Evolutionary conservation across 176 grass and related monocot species (phyloP), one percentile per base, ranked within the genome.

Genomic region (Paspalum vaginatum): DNA sequence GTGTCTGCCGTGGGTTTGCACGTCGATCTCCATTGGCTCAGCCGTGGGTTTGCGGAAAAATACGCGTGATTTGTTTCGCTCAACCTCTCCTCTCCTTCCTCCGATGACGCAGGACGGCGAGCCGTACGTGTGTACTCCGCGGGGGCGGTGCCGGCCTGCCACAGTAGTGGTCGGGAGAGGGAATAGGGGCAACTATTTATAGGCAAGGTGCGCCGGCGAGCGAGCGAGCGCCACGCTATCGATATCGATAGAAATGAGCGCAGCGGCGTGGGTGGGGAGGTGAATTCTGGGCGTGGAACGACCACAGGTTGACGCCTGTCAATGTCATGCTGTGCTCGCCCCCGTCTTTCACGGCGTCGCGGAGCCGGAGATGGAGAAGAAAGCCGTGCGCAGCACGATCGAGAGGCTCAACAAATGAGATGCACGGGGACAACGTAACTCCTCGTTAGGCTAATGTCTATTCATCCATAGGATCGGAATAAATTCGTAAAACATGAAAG

Each of bases 151-250:
- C 68, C 68, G 68, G 68, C 68, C 46, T 45, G 68, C 14, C 68
- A 32, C 68, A 32, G 32, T 32, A 71, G 80, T 84, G 81, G 87
- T 62, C 24, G 38, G 61, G 76, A 80, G 86, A 65, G 42, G 86
- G 74, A 83, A 67, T 67, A 88, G 86, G 67, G 61, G 21, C 68
- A 32, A 16, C 11, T 61, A 75, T 75, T 80, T 84, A 75, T 75
- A 59, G 70, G 25, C 12, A 15, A 18, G 27, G 16, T 5, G 62
- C 21, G 71, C 38, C 44, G 37, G 73, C 38, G 40, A 61, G 22
- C 24, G 10, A 25, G 3, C 18, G 50, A 46, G 64, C 65, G 49
- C 65, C 75, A 78, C 20, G 75, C 68, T 56, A 85, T 11, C 25
- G 11, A 79, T 15, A n/a, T n/a, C 25, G 11, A 69, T 41, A 75